Evolutionary conservation across 192 early-diverging fungal species (phyloP).

Genomic region (Mortierella hygrophila): DNA sequence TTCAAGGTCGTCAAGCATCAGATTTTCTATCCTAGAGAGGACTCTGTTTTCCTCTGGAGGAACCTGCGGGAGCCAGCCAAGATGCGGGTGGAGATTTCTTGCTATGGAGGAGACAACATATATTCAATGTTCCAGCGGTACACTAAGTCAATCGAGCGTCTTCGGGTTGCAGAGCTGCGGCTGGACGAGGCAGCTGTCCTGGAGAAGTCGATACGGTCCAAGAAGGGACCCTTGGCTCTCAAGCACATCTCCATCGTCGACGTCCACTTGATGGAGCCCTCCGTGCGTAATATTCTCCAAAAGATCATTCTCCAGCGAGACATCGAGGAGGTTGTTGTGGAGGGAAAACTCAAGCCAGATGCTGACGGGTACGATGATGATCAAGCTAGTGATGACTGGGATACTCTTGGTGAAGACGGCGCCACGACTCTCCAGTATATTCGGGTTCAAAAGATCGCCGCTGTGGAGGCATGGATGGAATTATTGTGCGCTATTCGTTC

Average conservation of each 20-base stretch:
- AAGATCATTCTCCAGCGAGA: conserved; percentile 14
- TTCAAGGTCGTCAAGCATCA: conserved; percentile 15
- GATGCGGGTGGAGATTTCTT: conserved; percentile 14
- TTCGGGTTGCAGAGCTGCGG: not conserved
- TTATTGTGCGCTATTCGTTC: too few species aligned
- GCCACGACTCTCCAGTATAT: too few species aligned
- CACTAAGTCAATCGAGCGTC: not conserved
- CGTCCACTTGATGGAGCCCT: not conserved
- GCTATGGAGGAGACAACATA: conserved; percentile 26
- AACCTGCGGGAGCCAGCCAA: not conserved
- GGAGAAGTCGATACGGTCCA: conserved; percentile 28
- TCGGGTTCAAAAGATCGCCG: too few species aligned
- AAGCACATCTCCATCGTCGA: not conserved
- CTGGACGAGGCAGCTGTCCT: conserved; percentile 12
- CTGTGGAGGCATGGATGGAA: too few species aligned
- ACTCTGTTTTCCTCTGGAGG: conserved; percentile 12
- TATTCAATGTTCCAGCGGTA: conserved; percentile 28
- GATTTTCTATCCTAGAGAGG: not conserved
- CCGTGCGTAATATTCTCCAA: conserved; percentile 6
- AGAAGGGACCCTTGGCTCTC: conserved; percentile 36
- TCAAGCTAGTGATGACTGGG: too few species aligned
- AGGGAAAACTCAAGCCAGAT: too few species aligned
- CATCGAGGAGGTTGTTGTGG: not conserved
- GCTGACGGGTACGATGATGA: too few species aligned
- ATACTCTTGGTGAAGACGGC: too few species aligned